A percentile compares a stretch with the other conserved stretches of the same genome.
These are phyloP conservation scores for Clavispora vitiphila DNA, from an alignment of 805 yeast species.

Conservation along the genomic window DNA sequence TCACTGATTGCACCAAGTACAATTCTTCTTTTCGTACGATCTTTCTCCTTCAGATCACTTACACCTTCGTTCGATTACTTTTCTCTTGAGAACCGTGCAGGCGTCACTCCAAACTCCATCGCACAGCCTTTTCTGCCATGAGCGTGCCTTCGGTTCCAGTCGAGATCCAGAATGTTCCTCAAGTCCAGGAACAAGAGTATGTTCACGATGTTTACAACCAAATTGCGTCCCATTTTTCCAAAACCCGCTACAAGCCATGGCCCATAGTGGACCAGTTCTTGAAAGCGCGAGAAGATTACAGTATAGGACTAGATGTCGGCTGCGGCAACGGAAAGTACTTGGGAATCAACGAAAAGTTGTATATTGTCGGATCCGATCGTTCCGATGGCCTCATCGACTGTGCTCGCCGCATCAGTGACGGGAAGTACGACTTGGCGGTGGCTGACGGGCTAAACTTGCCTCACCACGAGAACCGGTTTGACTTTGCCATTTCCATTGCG, in stretches of 20 bases:
- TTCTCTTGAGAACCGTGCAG: not conserved
- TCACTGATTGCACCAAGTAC: too few relatives aligned
- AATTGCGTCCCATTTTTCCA: conserved; percentile 89
- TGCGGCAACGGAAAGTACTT: conserved; percentile 97
- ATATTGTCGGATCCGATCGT: conserved; percentile 68
- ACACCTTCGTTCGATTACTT: too few relatives aligned
- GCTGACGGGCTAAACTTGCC: conserved; percentile 72
- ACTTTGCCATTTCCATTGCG: conserved; percentile 92
- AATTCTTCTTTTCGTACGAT: too few relatives aligned
- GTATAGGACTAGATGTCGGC: conserved; percentile 88
- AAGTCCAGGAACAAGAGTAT: conserved; percentile 60
- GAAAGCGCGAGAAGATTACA: conserved; percentile 40
- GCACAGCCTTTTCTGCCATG: conserved; percentile 13
- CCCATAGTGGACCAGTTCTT: conserved; percentile 83
- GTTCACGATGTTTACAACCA: conserved; percentile 93
- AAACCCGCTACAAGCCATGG: conserved; percentile 96
- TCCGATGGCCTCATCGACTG: conserved; percentile 66
- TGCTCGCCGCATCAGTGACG: conserved; percentile 43
- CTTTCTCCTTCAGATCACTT: too few relatives aligned
- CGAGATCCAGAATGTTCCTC: conserved; percentile 36
- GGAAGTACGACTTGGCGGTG: conserved; percentile 53
- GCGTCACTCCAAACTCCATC: not conserved
- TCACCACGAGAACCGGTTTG: conserved; percentile 38
- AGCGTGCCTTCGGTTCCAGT: conserved; percentile 30
- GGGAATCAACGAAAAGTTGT: conserved; percentile 61